phyloP scores from a whole-genome alignment of 140 eudicot species.

The Eryngium alpinum region DNA sequence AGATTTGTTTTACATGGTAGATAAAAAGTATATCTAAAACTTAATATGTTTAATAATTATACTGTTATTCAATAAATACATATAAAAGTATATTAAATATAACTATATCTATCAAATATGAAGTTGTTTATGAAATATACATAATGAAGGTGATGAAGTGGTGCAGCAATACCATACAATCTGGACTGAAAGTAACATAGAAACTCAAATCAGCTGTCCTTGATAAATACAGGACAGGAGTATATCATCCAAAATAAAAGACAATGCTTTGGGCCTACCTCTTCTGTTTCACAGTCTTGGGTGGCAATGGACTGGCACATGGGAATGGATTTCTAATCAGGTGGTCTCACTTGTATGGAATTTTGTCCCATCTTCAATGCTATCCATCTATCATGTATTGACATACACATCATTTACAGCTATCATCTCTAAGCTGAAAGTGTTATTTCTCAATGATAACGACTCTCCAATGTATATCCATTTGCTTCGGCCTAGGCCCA shows the following conservation, averaged over 20 bases:
- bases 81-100: too few relatives aligned
- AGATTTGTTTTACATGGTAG: too few relatives aligned
- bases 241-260: background rate
- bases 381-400: too few relatives aligned
- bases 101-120: too few relatives aligned
- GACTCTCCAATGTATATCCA: conserved; percentile 86
- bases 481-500: conserved; percentile 97
- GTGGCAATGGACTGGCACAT: background rate
- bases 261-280: too few relatives aligned
- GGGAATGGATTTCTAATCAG: background rate
- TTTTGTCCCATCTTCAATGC: background rate
- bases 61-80: too few relatives aligned
- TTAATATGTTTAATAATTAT: too few relatives aligned
- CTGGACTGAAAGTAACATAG: background rate
- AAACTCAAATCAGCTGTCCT: background rate
- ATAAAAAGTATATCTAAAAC: too few relatives aligned
- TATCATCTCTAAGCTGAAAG: too few relatives aligned
- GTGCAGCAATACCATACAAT: background rate
- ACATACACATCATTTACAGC: too few relatives aligned
- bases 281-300: background rate
- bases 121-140: too few relatives aligned
- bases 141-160: background rate
- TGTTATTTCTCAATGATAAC: conserved; percentile 66
- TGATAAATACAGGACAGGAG: background rate
- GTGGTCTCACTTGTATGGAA: background rate